Percentiles rank a stretch among this genome's conserved stretches.
Evolutionary conservation across 305 asterid species (phyloP).

Genomic region (Fraxinus ornus): DNA sequence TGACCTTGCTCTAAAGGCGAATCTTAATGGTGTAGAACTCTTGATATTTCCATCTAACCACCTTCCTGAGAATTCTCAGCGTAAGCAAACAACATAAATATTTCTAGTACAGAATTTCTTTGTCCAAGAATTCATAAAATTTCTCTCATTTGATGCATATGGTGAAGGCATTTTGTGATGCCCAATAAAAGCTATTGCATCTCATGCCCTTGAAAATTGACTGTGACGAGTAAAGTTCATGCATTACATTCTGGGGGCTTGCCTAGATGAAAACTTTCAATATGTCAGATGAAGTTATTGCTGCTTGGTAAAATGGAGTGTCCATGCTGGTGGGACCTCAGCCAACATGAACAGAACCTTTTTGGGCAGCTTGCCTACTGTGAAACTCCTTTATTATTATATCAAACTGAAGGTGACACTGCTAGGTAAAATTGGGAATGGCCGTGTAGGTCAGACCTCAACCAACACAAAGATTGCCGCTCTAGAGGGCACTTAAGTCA

Average conservation of each 20-base stretch:
- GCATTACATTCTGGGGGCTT: not conserved
- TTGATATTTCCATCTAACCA: constrained; percentile 83
- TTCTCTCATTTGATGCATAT: constrained; percentile 9
- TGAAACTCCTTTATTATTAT: not conserved
- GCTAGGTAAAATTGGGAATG: not conserved
- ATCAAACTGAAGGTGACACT: not conserved
- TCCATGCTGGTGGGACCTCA: not conserved
- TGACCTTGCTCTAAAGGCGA: constrained; percentile 82
- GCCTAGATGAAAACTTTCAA: not conserved
- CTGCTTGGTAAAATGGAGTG: not conserved
- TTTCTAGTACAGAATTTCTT: constrained; percentile 14
- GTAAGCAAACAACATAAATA: constrained; percentile 43
- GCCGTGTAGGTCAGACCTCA: constrained; percentile 14
- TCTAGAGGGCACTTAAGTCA: not conserved
- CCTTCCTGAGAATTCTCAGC: constrained; percentile 75
- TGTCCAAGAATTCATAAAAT: constrained; percentile 15
- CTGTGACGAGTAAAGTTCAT: not conserved
- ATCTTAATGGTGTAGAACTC: constrained; percentile 71
- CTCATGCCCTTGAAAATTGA: not conserved
- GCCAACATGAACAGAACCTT: not conserved
- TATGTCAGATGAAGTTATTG: not conserved
- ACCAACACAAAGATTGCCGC: not conserved
- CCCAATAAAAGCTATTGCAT: not conserved
- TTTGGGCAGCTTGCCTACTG: not conserved
- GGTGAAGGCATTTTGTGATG: not conserved